Base-by-base conservation (phyloP, 2,329 filamentous ascomycete species). In the Colletotrichum sansevieriae region DNA sequence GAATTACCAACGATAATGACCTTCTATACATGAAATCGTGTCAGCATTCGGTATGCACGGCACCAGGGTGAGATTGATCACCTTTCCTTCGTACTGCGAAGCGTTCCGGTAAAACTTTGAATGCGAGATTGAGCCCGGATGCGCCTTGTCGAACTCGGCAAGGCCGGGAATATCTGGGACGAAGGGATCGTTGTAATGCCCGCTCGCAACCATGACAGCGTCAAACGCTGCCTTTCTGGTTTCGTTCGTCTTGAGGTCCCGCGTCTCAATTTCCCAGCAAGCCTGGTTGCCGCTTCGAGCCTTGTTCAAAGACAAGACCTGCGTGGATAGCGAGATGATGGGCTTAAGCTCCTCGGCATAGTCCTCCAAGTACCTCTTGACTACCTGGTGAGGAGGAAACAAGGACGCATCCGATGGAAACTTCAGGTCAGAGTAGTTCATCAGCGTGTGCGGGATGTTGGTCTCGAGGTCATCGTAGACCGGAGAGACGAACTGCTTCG, bases 381-480 rank as follows among this genome's bases (percentile, higher is more conserved):
- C 91, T 3, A 83, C 83, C 47, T 84, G 78, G 73, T 92, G 90
- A 10, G 80, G 83, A 0, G 92, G 92, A 70, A 94, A 94, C 1
- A 94, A 81, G 63, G 90, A 86, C 9, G 84, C 82, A 9, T 87
- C 83, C 7, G 82, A 71, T 0, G 86, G 83, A 73, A 92, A 93
- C 1, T 83, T 75, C 3, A 85, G 81, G 68, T 93, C 90, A 0
- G 87, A 88, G 74, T 88, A 94, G 11, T 84, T 83, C 92, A 95
- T 95, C 37, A 95, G 77, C 0, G 83, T 82, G 65, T 91, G 86
- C 0, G 92, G 91, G 41, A 95, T 92, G 76, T 95, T 95, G 1
- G 92, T 93, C 75, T 94, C 91, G 2, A 94, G 81, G 12, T 83
- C 79, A 59, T 91, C 87, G 75, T 94, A 70, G 52, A 94, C 82